A percentile compares a stretch with the other conserved stretches of the same genome.
phyloP scores from a whole-genome alignment of 345 rosid species.

The Populus pruinosa region DNA sequence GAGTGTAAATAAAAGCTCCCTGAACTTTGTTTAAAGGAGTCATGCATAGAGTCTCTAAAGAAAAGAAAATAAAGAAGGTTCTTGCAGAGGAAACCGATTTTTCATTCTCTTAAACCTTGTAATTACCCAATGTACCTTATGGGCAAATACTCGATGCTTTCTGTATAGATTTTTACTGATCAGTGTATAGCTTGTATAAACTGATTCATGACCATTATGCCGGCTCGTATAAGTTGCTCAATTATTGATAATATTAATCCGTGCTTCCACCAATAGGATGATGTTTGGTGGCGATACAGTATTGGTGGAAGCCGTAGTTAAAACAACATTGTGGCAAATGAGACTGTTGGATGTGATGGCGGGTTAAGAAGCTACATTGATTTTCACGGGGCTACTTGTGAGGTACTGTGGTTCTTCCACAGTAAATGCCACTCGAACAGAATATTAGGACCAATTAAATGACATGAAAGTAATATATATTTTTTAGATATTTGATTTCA shows the following conservation, averaged over 20 bases:
- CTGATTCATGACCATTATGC: slow-evolving; percentile 10
- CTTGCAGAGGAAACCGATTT: slow-evolving; percentile 12
- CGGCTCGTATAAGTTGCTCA: not conserved
- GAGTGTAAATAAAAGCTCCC: slow-evolving; percentile 26
- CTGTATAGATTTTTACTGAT: slow-evolving; percentile 7
- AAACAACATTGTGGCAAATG: not conserved
- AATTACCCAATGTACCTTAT: not conserved
- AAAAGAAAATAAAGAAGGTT: not conserved
- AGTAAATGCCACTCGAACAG: not conserved
- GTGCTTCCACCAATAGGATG: not conserved
- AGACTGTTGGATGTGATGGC: not conserved
- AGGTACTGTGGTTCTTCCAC: not conserved
- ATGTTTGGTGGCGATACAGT: not conserved
- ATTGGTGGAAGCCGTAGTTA: not conserved
- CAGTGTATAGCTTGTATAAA: slow-evolving; percentile 7
- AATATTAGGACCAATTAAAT: too few relatives aligned
- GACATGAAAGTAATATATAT: too few relatives aligned
- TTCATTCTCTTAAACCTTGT: not conserved
- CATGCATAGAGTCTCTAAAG: not conserved
- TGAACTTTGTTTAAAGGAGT: slow-evolving; percentile 7
- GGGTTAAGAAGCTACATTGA: too few relatives aligned
- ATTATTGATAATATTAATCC: not conserved
- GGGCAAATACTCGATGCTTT: not conserved
- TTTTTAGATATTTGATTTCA: too few relatives aligned
- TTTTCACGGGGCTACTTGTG: not conserved